Evolutionary conservation across 2,329 filamentous ascomycete species (phyloP).

Genomic region (Xylaria sp.): DNA sequence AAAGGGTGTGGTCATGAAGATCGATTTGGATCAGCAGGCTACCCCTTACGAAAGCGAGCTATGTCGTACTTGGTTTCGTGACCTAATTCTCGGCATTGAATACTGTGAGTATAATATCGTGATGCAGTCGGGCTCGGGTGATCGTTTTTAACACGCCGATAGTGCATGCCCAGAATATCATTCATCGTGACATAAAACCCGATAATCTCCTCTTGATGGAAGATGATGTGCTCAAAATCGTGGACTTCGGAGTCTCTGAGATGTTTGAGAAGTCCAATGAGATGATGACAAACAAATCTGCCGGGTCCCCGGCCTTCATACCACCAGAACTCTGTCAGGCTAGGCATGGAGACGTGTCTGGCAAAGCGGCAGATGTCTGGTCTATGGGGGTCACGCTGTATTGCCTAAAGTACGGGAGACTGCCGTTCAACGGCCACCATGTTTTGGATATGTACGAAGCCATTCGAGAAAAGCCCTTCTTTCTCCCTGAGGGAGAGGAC

Average conservation of each 20-base stretch:
- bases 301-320: constrained; percentile 92
- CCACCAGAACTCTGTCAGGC: constrained; percentile 90
- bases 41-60: constrained; percentile 82
- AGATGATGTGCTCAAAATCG: constrained; percentile 94
- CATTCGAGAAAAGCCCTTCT: constrained; percentile 74
- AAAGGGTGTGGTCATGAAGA: constrained; percentile 96
- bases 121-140: neutral
- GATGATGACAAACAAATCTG: constrained; percentile 92
- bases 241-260: constrained; percentile 98
- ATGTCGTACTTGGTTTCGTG: constrained; percentile 91
- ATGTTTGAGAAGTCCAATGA: constrained; percentile 88
- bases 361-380: constrained; percentile 93
- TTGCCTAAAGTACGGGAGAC: constrained; percentile 84
- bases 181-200: constrained; percentile 97
- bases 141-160: constrained; percentile 28
- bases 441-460: constrained; percentile 89
- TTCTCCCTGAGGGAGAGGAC: constrained; percentile 68
- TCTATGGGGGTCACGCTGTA: constrained; percentile 97
- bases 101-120: constrained; percentile 66
- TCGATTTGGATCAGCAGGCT: constrained; percentile 82
- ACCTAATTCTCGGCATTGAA: constrained; percentile 92
- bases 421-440: constrained; percentile 82
- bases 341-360: constrained; percentile 85
- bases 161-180: constrained; percentile 93
- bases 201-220: constrained; percentile 91